These are phyloP conservation scores for Pichia sp. DNA, from an alignment of 1,139 yeast species.

Conservation along the genomic window DNA sequence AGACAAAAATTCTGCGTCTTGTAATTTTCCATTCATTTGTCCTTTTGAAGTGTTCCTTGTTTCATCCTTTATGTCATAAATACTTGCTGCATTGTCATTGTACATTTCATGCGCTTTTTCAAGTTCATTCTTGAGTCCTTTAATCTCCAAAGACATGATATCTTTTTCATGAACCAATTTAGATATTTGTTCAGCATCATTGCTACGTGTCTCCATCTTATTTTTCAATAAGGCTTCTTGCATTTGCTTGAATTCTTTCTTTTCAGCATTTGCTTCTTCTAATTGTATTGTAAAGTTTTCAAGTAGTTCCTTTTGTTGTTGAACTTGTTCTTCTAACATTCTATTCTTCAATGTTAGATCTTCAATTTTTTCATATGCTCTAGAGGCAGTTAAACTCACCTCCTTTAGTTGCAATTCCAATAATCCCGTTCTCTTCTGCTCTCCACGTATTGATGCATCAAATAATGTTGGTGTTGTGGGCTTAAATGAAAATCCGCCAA, in stretches of 20 bases:
- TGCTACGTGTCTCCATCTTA: background rate
- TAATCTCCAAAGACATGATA: conserved; percentile 1
- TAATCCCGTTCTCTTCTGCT: conserved; percentile 25
- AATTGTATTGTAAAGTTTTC: conserved; percentile 14
- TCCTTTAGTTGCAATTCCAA: conserved; percentile 19
- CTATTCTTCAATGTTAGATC: conserved; percentile 14
- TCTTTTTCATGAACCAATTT: conserved; percentile 4
- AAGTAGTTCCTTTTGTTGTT: conserved; percentile 19
- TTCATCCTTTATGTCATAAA: background rate
- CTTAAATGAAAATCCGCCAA: conserved; percentile 3
- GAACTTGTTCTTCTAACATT: conserved; percentile 20
- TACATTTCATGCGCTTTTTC: background rate
- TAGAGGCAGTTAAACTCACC: conserved; percentile 20
- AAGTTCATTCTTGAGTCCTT: background rate
- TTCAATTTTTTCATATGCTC: conserved; percentile 20
- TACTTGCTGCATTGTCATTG: background rate
- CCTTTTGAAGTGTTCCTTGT: background rate
- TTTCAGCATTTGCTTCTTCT: conserved; percentile 11
- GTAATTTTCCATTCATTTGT: background rate
- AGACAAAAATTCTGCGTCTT: background rate
- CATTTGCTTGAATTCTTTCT: conserved; percentile 1
- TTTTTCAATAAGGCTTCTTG: conserved; percentile 7
- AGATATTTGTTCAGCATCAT: background rate
- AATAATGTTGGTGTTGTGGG: conserved; percentile 17
- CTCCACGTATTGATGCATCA: conserved; percentile 24